Evolutionary conservation across 768 basidiomycete genomes (phyloP).

Genomic region (Russula vinacea): DNA sequence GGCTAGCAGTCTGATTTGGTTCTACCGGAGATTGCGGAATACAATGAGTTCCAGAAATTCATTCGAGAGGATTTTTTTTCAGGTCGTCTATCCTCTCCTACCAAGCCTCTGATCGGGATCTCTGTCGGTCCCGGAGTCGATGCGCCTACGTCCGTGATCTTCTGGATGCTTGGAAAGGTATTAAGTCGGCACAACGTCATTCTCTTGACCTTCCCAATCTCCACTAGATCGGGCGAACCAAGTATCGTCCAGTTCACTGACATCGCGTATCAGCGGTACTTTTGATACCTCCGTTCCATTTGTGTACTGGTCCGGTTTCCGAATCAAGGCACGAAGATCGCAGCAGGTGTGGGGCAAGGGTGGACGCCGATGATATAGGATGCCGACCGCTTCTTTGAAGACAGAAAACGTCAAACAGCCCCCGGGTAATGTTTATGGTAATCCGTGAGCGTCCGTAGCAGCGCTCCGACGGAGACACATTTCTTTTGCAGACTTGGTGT

Average conservation of each 20-base stretch:
- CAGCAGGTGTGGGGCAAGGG: constrained; percentile 8
- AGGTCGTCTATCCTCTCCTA: too few species aligned
- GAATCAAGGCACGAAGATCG: constrained; percentile 10
- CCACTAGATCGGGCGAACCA: constrained; percentile 4
- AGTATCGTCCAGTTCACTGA: constrained; percentile 20
- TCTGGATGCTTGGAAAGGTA: not conserved
- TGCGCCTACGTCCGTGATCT: constrained; percentile 26
- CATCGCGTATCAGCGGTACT: constrained; percentile 22
- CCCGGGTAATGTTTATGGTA: constrained; percentile 17
- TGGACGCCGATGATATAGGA: not conserved
- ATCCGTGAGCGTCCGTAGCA: constrained; percentile 26
- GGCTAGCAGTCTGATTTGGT: constrained; percentile 24
- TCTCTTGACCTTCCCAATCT: constrained; percentile 22
- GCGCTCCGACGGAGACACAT: not conserved
- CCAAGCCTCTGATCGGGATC: not conserved
- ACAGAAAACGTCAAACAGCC: constrained; percentile 15
- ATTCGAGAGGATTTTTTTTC: constrained; percentile 23
- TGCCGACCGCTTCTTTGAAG: constrained; percentile 19
- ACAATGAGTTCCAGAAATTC: constrained; percentile 24
- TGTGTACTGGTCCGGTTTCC: not conserved
- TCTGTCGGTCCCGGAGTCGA: constrained; percentile 12
- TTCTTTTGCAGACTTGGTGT: too few species aligned
- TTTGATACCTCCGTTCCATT: not conserved
- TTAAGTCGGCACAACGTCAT: constrained; percentile 17
- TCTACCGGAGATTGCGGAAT: constrained; percentile 28